These are phyloP conservation scores for Saturnispora bothae DNA, from an alignment of 805 yeast genomes.

Conservation along the genomic window DNA sequence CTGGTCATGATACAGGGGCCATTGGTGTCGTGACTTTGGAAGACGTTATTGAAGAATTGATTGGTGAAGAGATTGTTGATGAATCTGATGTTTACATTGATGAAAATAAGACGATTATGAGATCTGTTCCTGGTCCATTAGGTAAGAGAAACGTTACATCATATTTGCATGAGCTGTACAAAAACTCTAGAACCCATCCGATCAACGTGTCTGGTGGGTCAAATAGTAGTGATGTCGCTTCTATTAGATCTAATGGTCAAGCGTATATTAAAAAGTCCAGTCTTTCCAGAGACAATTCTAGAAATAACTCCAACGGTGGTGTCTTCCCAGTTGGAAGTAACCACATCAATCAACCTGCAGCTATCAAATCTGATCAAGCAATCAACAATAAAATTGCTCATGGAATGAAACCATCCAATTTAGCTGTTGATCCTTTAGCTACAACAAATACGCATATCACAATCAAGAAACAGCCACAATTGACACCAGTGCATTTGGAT, in stretches of 20 bases:
- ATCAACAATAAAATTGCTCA: slow-evolving; percentile 21
- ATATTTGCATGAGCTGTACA: slow-evolving; percentile 53
- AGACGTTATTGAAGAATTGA: slow-evolving; percentile 95
- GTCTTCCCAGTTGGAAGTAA: too few relatives aligned
- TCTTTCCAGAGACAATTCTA: background rate
- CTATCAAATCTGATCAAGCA: background rate
- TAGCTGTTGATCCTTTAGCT: slow-evolving; percentile 60
- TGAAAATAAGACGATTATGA: slow-evolving; percentile 76
- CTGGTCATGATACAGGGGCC: slow-evolving; percentile 75
- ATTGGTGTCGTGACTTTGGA: slow-evolving; percentile 87
- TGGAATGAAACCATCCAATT: slow-evolving; percentile 45
- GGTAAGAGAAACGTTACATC: slow-evolving; percentile 59
- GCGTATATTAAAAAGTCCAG: slow-evolving; percentile 10
- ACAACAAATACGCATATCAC: slow-evolving; percentile 57
- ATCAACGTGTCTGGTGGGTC: background rate
- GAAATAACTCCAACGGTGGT: slow-evolving; percentile 2
- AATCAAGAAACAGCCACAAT: slow-evolving; percentile 48
- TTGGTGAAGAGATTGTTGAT: slow-evolving; percentile 96
- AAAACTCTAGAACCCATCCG: slow-evolving; percentile 1
- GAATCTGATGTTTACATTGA: slow-evolving; percentile 92
- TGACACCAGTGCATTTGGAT: too few relatives aligned
- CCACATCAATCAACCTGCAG: background rate
- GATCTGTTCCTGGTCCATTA: slow-evolving; percentile 66
- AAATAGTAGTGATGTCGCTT: background rate
- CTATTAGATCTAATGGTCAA: background rate